A percentile compares a stretch with the other conserved stretches of the same genome.
These are phyloP conservation scores for Talinum fruticosum DNA, from an alignment of 148 eudicot genomes.

Conservation along the genomic window DNA sequence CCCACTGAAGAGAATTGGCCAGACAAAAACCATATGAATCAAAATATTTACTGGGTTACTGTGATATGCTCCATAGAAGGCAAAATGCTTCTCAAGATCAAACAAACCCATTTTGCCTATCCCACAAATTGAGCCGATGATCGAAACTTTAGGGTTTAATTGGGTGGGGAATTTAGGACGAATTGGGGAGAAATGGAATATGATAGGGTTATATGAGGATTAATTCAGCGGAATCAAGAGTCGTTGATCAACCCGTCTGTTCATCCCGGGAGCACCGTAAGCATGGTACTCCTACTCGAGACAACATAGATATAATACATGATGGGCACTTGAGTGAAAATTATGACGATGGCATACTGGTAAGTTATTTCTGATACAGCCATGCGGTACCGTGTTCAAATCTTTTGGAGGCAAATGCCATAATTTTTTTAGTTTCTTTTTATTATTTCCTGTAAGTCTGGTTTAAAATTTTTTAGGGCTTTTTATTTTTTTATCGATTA, in stretches of 20 bases:
- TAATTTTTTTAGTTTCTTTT: too few relatives aligned
- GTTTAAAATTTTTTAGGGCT: too few relatives aligned
- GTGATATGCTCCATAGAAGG: constrained; percentile 84
- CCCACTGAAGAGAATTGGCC: constrained; percentile 67
- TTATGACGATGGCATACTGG: too few relatives aligned
- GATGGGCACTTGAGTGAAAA: too few relatives aligned
- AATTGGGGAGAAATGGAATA: not conserved
- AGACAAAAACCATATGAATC: constrained; percentile 77
- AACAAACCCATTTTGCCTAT: constrained; percentile 40
- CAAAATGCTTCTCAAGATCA: constrained; percentile 73
- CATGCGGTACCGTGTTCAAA: too few relatives aligned
- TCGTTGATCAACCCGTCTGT: not conserved
- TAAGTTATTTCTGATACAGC: too few relatives aligned
- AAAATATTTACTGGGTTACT: constrained; percentile 64
- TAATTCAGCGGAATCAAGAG: not conserved
- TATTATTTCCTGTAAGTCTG: too few relatives aligned
- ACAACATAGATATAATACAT: too few relatives aligned
- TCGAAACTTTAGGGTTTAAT: constrained; percentile 18
- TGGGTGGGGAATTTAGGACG: not conserved
- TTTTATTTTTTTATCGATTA: too few relatives aligned
- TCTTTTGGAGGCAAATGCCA: too few relatives aligned
- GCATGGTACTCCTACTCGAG: too few relatives aligned
- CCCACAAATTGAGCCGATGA: not conserved
- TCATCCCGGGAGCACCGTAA: too few relatives aligned
- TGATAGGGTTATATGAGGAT: not conserved